These are phyloP conservation scores for Tricholoma terreum DNA, from an alignment of 768 basidiomycete genomes.

Conservation along the genomic window DNA sequence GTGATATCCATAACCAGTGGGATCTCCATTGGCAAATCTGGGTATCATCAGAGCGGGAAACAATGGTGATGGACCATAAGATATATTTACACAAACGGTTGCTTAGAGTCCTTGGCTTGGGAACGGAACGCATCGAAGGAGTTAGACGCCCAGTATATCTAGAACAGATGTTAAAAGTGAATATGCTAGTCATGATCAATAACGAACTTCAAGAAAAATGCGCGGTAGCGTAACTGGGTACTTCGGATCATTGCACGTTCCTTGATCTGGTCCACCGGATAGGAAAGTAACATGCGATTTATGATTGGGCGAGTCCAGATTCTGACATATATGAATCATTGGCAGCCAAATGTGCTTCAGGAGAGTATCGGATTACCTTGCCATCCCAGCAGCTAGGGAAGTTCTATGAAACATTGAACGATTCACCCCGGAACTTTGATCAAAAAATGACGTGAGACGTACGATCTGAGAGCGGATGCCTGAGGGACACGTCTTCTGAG, in stretches of 20 bases:
- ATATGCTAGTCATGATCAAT: background rate
- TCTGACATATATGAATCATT: slow-evolving; percentile 22
- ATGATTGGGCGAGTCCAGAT: slow-evolving; percentile 48
- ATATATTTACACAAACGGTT: slow-evolving; percentile 49
- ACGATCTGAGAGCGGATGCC: slow-evolving; percentile 52
- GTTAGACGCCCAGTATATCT: slow-evolving; percentile 46
- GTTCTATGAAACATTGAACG: slow-evolving; percentile 28
- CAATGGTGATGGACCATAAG: background rate
- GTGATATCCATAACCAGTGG: slow-evolving; percentile 61
- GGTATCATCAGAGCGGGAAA: background rate
- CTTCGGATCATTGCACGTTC: slow-evolving; percentile 45
- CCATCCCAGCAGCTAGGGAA: slow-evolving; percentile 59
- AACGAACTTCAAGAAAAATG: slow-evolving; percentile 49
- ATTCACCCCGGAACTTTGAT: background rate
- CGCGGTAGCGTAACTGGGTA: slow-evolving; percentile 46
- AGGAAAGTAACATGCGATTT: slow-evolving; percentile 50
- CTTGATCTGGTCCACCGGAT: slow-evolving; percentile 45
- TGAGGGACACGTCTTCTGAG: slow-evolving; percentile 38
- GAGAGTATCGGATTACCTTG: slow-evolving; percentile 29
- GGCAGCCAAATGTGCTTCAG: background rate
- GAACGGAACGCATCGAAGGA: slow-evolving; percentile 32
- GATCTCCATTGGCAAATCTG: slow-evolving; percentile 54
- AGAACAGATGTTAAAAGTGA: background rate
- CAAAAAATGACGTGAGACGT: slow-evolving; percentile 15
- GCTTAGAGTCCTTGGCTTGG: slow-evolving; percentile 44